Base-by-base conservation (phyloP, 179 eudicot species). In the Kewa caespitosa region DNA sequence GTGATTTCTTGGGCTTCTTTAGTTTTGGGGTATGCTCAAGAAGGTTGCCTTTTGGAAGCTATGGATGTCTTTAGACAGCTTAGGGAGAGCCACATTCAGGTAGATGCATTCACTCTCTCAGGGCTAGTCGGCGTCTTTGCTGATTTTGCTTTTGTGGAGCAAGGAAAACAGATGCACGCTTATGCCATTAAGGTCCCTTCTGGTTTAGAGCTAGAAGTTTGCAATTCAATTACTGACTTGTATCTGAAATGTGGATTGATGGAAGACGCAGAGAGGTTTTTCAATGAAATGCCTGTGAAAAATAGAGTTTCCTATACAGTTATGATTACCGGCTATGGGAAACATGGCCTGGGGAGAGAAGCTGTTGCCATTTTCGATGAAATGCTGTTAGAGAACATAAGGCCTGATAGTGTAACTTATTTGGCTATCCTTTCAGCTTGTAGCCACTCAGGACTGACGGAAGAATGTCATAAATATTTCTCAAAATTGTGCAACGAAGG, bases 371-470 rank as follows among this genome's bases (percentile, higher is more conserved):
- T 86, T 55, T 86, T 79, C 74, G 34, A 77, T 36, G 54, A 77
- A 73, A 83, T 86, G 86, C 63, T 79, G 28, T 52, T 61, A 62
- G 83, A 81, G 41, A 75, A 77, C 28, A 30, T 81, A 33, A 86
- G 76, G 72, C 89, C 89, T 42, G 89, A 86, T 74, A 70, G 81
- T 37, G 61, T 84, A 62, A 81, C 89, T 37, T 86, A 81, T 73
- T 72, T 86, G 80, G 87, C 89, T 36, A 72, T 86, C 38, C 81
- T 86, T 36, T 86, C 87, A 67, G 89, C 89, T 48, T 86, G 89
- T 66, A 86, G 89, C 66, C 89, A 86, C 77, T 86, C 89, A 7
- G 89, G 89, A 43, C 43, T 86, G 66, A 71, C 72, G 30, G 75
- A 81, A 42, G 87, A 86, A 60, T 86, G 89, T 72, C 71, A 79